A percentile compares a stretch with the other conserved stretches of the same genome.
Conservation (phyloP, 2,329 filamentous ascomycete genomes). For the Capronia coronata region DNA sequence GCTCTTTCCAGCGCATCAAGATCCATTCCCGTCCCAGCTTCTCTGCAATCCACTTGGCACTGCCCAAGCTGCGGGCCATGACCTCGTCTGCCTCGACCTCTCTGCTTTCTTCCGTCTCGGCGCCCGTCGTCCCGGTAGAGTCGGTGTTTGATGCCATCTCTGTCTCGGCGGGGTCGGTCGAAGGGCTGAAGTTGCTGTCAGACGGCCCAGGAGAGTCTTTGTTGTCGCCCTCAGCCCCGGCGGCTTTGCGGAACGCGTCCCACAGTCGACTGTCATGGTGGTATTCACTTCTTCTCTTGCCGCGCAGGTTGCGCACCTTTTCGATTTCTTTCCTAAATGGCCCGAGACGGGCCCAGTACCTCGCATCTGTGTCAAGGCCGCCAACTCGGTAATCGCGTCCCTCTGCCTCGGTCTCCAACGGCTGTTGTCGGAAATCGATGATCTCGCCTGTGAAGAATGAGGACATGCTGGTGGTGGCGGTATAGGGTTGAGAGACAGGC, state of each 20-base stretch:
- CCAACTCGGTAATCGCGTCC: slow-evolving; percentile 33
- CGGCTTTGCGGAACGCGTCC: slow-evolving; percentile 22
- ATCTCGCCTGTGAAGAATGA: slow-evolving; percentile 65
- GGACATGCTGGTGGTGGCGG: slow-evolving; percentile 47
- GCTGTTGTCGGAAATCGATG: slow-evolving; percentile 53
- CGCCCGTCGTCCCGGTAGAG: slow-evolving; percentile 30
- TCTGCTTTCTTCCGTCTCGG: slow-evolving; percentile 9
- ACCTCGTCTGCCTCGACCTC: slow-evolving; percentile 19
- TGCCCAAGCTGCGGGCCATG: slow-evolving; percentile 23
- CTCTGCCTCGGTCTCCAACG: slow-evolving; percentile 44
- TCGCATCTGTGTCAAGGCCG: slow-evolving; percentile 41
- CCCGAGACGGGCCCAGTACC: slow-evolving; percentile 45
- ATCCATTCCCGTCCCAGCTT: slow-evolving; percentile 40
- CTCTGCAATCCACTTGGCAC: slow-evolving; percentile 25
- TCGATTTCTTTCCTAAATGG: slow-evolving; percentile 43
- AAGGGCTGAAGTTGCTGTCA: background rate
- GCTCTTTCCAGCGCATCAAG: slow-evolving; percentile 49
- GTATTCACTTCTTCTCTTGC: slow-evolving; percentile 17
- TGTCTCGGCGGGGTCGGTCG: slow-evolving; percentile 30
- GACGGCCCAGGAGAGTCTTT: slow-evolving; percentile 24
- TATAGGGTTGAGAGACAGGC: slow-evolving; percentile 15
- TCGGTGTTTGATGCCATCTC: slow-evolving; percentile 34
- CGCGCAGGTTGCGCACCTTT: slow-evolving; percentile 26
- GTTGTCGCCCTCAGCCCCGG: slow-evolving; percentile 14
- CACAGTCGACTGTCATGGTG: slow-evolving; percentile 19